Percentiles rank a stretch among this genome's conserved stretches.
These are phyloP conservation scores for Fusarium luffae DNA, from an alignment of 2,329 filamentous ascomycete species.

Conservation along the genomic window DNA sequence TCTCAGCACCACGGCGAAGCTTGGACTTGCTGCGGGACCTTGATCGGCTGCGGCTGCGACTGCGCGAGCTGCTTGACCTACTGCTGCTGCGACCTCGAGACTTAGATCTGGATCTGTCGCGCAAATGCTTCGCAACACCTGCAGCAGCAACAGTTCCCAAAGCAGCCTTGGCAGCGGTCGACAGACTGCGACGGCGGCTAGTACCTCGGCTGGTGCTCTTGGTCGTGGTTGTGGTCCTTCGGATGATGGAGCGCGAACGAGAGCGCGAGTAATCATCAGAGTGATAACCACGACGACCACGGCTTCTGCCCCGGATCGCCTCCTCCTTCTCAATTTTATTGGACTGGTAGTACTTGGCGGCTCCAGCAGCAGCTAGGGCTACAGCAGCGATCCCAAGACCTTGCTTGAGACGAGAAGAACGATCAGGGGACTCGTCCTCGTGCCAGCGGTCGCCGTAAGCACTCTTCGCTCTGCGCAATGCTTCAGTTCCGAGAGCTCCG, in stretches of 20 bases:
- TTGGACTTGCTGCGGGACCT: conserved; percentile 57
- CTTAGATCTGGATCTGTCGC: conserved; percentile 65
- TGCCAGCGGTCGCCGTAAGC: conserved; percentile 67
- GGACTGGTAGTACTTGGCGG: conserved; percentile 71
- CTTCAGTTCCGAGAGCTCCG: conserved; percentile 71
- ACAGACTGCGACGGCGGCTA: conserved; percentile 60
- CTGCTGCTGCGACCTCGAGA: conserved; percentile 44
- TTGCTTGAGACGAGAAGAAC: conserved; percentile 65
- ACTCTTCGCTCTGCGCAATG: conserved; percentile 68
- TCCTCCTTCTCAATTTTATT: conserved; percentile 71
- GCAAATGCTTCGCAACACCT: conserved; percentile 67
- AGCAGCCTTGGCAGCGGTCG: conserved; percentile 65
- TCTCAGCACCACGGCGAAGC: conserved; percentile 67
- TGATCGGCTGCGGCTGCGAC: conserved; percentile 24
- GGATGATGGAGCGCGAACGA: conserved; percentile 56
- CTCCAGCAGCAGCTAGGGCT: conserved; percentile 72
- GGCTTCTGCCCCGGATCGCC: conserved; percentile 65
- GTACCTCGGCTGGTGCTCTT: conserved; percentile 48
- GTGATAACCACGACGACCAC: conserved; percentile 54
- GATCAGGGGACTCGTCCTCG: conserved; percentile 53
- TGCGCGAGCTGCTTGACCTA: conserved; percentile 41
- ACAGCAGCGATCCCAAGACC: conserved; percentile 72
- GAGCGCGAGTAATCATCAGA: conserved; percentile 58
- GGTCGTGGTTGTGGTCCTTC: conserved; percentile 48
- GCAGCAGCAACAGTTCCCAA: conserved; percentile 68